Base-by-base conservation (phyloP, 805 yeast genomes). In the Debaryomyces castellii region DNA sequence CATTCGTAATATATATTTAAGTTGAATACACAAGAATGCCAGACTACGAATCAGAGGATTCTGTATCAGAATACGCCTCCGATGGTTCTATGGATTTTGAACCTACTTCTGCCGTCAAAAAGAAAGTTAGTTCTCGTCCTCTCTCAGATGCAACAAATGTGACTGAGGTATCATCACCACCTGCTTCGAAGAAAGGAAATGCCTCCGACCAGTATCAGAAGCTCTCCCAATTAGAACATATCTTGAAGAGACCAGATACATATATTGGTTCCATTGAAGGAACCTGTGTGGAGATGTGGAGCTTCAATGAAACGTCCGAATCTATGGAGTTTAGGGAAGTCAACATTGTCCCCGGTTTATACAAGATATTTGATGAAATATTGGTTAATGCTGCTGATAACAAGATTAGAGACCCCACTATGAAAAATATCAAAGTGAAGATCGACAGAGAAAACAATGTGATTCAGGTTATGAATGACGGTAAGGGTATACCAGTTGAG, bases 321-420 rank as follows among this genome's bases (percentile, higher is more conserved):
- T 57, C 62, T 37, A 73, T 73, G 77, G 63, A 58, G 24, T 66
- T 48, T 47, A 82, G 80, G 38, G 85, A 78, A 38, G 96, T 94
- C 22, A 80, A 75, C 38, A 87, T 91, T 52, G 98, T 94, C 9
- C 99, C 99, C 2, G 99, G 98, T 40, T 70, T 94, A 50, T 92
- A 89, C 70, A 94, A 94, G 69, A 92, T 94, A 45, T 94, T 94
- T 63, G 99, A 94, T 66, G 99, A 94, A 69, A 91, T 94, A 47
- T 73, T 94, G 50, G 99, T 94, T 44, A 94, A 94, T 65, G 98
- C 99, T 5, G 99, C 99, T 11, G 99, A 94, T 68, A 94, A 94
- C 73, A 94, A 94, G 71, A 92, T 92, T 49, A 81, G 98, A 55
- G 99, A 94, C 62, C 89, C 96, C 1, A 54, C 78, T 8, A 94